These are phyloP conservation scores for Cutaneotrichosporon arboriforme DNA, from an alignment of 1,284 basidiomycete genomes.

Conservation along the genomic window DNA sequence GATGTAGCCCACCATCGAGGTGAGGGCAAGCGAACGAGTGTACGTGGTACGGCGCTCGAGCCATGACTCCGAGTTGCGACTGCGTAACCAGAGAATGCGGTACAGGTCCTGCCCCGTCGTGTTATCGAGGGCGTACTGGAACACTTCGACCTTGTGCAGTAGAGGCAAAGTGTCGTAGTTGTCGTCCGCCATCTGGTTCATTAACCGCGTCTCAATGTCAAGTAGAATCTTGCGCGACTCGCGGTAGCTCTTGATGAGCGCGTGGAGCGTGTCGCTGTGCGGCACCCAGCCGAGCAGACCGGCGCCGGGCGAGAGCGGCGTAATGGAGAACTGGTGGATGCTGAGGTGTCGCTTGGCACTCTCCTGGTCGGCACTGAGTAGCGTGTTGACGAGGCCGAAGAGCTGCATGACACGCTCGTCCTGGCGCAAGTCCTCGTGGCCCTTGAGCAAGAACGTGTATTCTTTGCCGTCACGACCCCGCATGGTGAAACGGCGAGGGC, in stretches of 20 bases:
- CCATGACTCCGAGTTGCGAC: conserved; percentile 94
- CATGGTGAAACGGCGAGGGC: conserved; percentile 82
- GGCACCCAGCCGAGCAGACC: conserved; percentile 94
- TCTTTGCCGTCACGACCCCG: conserved; percentile 90
- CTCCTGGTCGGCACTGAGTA: conserved; percentile 86
- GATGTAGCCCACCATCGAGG: conserved; percentile 96
- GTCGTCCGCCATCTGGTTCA: conserved; percentile 99
- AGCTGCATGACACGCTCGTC: conserved; percentile 99
- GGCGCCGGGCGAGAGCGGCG: conserved; percentile 92
- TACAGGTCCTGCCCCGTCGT: conserved; percentile 99
- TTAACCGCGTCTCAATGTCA: conserved; percentile 96
- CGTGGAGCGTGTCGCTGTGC: conserved; percentile 96
- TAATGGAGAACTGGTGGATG: conserved; percentile 90
- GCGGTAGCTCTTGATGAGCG: conserved; percentile 91
- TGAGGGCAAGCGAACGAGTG: conserved; percentile 89
- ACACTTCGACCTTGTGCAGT: conserved; percentile 98
- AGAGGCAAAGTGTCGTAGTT: conserved; percentile 85
- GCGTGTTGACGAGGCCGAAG: conserved; percentile 93
- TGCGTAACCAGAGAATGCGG: conserved; percentile 94
- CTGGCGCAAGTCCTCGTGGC: conserved; percentile 97
- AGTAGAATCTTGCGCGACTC: conserved; percentile 92
- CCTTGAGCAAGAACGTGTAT: conserved; percentile 91
- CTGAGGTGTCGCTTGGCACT: conserved; percentile 95
- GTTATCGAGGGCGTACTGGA: conserved; percentile 97
- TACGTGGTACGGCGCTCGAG: conserved; percentile 94